Evolutionary conservation across 176 grass and related monocot genomes (phyloP), one percentile per base, ranked within the genome.

Genomic region (Urochloa ruziziensis): DNA sequence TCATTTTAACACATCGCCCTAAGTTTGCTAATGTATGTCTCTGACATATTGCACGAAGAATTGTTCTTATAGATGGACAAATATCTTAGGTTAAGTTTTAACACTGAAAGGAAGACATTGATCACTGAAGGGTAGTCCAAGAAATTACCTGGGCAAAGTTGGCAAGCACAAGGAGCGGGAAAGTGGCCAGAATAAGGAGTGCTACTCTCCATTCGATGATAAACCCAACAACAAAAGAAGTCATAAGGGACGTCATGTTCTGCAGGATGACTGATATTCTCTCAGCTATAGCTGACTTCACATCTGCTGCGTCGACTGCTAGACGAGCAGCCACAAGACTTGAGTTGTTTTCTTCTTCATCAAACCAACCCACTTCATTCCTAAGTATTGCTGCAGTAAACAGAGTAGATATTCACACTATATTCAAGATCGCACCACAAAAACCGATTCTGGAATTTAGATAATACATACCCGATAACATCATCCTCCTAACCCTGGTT

Each of bases 301-400:
- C 93, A 83, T 96, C 93, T 67, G 97, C 91, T 30, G 97, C 97
- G 83, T 99, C 97, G 44, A 90, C 94, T 33, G 97, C 93, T 58
- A 99, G 73, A 81, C 91, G 93, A 62, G 93, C 89, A 33, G 97
- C 89, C 48, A 99, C 89, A 42, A 96, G 93, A 85, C 97, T 96
- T 7, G 93, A 99, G 78, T 94, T 99, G 86, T 99, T 99, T 40
- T 96, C 97, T 78, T 99, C 97, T 83, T 99, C 91, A 2, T 99
- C 97, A 5, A 96, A 99, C 97, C 97, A 99, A 66, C 97, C 91
- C 28, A 99, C 89, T 94, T 99, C 97, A 67, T 99, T 99, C 84
- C 91, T 87, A 79, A 99, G 84, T 73, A 99, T 96, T 21, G 85
- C 97, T 99, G 91, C 89, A 94, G 67, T 39, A 81, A 62, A 54